Evolutionary conservation across 257 asterid species (phyloP).

Genomic region (Gardenia jasminoides): DNA sequence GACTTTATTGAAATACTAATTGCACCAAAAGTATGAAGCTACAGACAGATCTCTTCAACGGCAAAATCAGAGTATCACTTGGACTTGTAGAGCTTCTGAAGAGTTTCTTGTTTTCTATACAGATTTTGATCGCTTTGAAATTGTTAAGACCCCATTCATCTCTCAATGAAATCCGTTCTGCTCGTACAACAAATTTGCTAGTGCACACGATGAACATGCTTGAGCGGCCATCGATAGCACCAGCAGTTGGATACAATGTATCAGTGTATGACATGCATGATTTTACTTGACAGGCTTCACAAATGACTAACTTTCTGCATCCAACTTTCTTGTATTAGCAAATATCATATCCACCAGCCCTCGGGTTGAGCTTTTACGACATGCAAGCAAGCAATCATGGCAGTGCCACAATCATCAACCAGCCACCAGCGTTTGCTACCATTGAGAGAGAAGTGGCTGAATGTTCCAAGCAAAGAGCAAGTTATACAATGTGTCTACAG

Average conservation of each 20-base stretch:
- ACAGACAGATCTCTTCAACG: neutral
- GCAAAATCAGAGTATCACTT: slow-evolving; percentile 2
- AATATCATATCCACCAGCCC: neutral
- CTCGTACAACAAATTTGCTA: neutral
- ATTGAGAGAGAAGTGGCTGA: neutral
- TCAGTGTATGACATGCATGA: neutral
- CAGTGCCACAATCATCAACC: neutral
- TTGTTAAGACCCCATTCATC: neutral
- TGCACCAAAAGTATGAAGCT: neutral
- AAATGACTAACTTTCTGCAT: slow-evolving; percentile 2
- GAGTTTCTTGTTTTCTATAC: slow-evolving; percentile 5
- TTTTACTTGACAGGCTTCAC: slow-evolving; percentile 13
- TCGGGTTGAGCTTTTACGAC: slow-evolving; percentile 5
- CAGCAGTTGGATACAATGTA: slow-evolving; percentile 1
- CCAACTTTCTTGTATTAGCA: slow-evolving; percentile 10
- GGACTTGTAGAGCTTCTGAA: neutral
- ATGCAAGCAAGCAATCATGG: slow-evolving; percentile 23
- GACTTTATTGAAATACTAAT: neutral
- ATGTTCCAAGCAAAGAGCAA: neutral
- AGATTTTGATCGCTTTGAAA: neutral
- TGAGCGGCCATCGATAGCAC: neutral
- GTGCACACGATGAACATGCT: neutral
- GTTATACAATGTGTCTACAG: slow-evolving; percentile 10
- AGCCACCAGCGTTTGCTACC: neutral
- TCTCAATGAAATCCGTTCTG: neutral